Evolutionary conservation across 2,329 filamentous ascomycete genomes (phyloP).

Genomic region (Fusarium sp.): DNA sequence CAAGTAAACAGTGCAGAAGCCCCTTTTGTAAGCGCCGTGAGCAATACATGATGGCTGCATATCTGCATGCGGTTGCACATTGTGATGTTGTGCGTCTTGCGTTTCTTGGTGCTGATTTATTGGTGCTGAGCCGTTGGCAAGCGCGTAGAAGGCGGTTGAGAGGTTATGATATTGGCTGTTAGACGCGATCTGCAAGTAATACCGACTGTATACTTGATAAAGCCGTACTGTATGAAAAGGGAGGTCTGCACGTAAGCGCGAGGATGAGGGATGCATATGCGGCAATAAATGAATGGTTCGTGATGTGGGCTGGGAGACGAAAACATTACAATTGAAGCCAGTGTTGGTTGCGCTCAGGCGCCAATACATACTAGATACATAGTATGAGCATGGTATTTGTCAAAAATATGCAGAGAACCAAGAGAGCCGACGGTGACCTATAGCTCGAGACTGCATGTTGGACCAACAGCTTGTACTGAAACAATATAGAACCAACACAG

Average conservation of each 20-base stretch:
- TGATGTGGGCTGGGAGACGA: neutral
- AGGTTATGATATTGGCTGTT: conserved; percentile 9
- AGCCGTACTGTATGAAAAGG: neutral
- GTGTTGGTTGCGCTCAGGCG: neutral
- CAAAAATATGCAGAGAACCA: neutral
- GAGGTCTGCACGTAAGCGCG: conserved; percentile 10
- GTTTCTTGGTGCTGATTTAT: neutral
- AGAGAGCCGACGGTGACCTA: neutral
- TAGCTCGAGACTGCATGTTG: neutral
- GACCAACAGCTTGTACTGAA: neutral
- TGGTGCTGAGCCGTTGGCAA: conserved; percentile 21
- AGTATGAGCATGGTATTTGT: neutral
- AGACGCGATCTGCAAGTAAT: conserved; percentile 31
- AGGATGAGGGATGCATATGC: conserved; percentile 20
- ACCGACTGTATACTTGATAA: neutral
- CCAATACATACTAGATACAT: neutral
- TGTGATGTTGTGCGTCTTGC: conserved; percentile 8
- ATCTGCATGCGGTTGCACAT: conserved; percentile 12
- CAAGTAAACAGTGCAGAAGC: neutral
- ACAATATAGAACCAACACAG: conserved; percentile 8
- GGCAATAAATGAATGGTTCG: neutral
- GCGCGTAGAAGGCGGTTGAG: conserved; percentile 36
- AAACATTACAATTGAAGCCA: neutral
- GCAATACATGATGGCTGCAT: conserved; percentile 9
- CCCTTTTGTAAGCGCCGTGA: conserved; percentile 22